A percentile compares a stretch with the other conserved stretches of the same genome.
Conservation (phyloP, 805 yeast species). For the Maudiozyma turicensis region DNA sequence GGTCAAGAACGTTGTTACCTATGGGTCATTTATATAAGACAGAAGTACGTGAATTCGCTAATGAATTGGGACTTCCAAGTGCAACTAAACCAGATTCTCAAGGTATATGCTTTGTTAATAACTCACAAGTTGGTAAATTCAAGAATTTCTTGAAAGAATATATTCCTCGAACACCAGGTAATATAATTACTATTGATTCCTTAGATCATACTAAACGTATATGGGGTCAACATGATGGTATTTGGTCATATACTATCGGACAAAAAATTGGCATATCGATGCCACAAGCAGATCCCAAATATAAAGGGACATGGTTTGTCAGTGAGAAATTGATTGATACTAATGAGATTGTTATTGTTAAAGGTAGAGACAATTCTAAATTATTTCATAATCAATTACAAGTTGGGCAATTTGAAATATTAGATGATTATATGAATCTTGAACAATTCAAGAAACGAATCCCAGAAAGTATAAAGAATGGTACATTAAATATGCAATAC, state of each 20-base stretch:
- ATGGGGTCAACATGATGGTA: slow-evolving; percentile 77
- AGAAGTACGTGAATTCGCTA: slow-evolving; percentile 60
- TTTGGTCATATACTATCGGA: slow-evolving; percentile 95
- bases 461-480: background rate
- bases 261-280: slow-evolving; percentile 62
- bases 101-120: slow-evolving; percentile 83
- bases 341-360: slow-evolving; percentile 74
- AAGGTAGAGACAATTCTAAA: slow-evolving; percentile 50
- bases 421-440: slow-evolving; percentile 1
- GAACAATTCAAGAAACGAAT: background rate
- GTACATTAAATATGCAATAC: slow-evolving; percentile 44
- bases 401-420: slow-evolving; percentile 31
- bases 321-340: slow-evolving; percentile 52
- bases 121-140: slow-evolving; percentile 52
- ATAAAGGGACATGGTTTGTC: slow-evolving; percentile 79
- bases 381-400: slow-evolving; percentile 39
- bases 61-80: slow-evolving; percentile 41
- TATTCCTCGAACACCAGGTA: slow-evolving; percentile 63
- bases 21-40: slow-evolving; percentile 72
- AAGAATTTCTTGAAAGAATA: slow-evolving; percentile 66
- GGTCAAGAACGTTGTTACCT: slow-evolving; percentile 58
- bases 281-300: slow-evolving; percentile 81
- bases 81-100: slow-evolving; percentile 87
- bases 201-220: slow-evolving; percentile 45
- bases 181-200: slow-evolving; percentile 42